These are phyloP conservation scores for Phaeophleospora eucalypticola DNA, from an alignment of 2,329 filamentous ascomycete species.

Conservation along the genomic window DNA sequence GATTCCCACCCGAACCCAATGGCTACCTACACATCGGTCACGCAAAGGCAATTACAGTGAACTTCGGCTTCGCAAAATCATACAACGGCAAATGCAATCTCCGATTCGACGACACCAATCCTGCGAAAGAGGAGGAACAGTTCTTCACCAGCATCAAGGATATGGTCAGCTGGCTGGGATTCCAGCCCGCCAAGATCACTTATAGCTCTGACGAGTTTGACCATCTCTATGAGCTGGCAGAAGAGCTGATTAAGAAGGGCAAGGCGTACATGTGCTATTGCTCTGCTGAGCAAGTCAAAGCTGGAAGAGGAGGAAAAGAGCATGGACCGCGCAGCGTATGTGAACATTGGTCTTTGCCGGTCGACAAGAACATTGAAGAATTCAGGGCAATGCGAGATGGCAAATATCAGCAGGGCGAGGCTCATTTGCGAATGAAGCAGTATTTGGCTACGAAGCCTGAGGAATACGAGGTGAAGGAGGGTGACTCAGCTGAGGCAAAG, in stretches of 20 bases:
- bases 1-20: slow-evolving; percentile 65
- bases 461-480: slow-evolving; percentile 32
- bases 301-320: slow-evolving; percentile 74
- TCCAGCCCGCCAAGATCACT: slow-evolving; percentile 73
- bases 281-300: slow-evolving; percentile 75
- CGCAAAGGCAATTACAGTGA: slow-evolving; percentile 90
- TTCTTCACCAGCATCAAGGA: slow-evolving; percentile 89
- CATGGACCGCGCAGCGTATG: slow-evolving; percentile 72
- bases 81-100: slow-evolving; percentile 75
- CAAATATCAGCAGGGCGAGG: slow-evolving; percentile 79
- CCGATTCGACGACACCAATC: slow-evolving; percentile 93
- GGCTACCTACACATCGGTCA: slow-evolving; percentile 92
- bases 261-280: slow-evolving; percentile 83
- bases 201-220: slow-evolving; percentile 90
- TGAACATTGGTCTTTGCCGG: slow-evolving; percentile 68
- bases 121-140: slow-evolving; percentile 83
- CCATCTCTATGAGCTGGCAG: slow-evolving; percentile 79
- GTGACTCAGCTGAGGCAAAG: slow-evolving; percentile 31
- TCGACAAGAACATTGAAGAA: slow-evolving; percentile 72
- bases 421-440: slow-evolving; percentile 91
- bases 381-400: slow-evolving; percentile 90
- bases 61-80: slow-evolving; percentile 87
- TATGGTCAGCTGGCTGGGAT: slow-evolving; percentile 81
- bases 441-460: slow-evolving; percentile 52
- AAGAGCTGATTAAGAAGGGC: slow-evolving; percentile 71